phyloP scores from a whole-genome alignment of 1,284 basidiomycete species.

The Phellopilus nigrolimitatus region DNA sequence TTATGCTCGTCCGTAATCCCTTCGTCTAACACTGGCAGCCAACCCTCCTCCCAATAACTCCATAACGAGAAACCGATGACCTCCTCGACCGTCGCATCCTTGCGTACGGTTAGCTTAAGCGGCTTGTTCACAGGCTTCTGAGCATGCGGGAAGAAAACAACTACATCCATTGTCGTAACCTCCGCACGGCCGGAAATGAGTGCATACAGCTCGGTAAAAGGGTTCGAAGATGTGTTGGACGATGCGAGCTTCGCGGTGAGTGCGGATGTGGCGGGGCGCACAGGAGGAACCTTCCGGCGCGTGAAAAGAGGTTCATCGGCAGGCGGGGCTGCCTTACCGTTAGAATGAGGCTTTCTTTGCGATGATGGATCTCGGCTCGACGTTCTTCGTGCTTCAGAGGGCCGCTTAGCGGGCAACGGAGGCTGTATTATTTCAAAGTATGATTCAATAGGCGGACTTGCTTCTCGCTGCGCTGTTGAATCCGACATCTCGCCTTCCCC shows the following conservation, averaged over 20 bases:
- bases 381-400: background rate
- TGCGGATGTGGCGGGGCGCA: constrained; percentile 46
- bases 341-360: constrained; percentile 22
- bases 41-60: constrained; percentile 86
- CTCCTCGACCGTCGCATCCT: constrained; percentile 92
- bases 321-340: background rate
- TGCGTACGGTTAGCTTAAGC: constrained; percentile 70
- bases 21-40: constrained; percentile 74
- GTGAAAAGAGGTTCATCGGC: constrained; percentile 36
- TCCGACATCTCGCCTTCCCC: constrained; percentile 13
- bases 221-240: constrained; percentile 59
- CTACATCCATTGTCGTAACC: constrained; percentile 59
- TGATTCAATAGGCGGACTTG: constrained; percentile 26
- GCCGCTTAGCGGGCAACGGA: constrained; percentile 11
- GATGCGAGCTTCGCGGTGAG: constrained; percentile 62
- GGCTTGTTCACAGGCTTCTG: constrained; percentile 51
- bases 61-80: constrained; percentile 91
- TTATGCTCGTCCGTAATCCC: constrained; percentile 58
- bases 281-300: constrained; percentile 43
- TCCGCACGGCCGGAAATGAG: constrained; percentile 73
- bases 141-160: constrained; percentile 87
- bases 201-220: constrained; percentile 78
- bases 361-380: background rate
- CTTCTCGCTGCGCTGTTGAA: constrained; percentile 24
- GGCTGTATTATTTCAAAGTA: constrained; percentile 46